Base-by-base conservation (phyloP, 208 protist species). In the Perkinsela sp. region DNA sequence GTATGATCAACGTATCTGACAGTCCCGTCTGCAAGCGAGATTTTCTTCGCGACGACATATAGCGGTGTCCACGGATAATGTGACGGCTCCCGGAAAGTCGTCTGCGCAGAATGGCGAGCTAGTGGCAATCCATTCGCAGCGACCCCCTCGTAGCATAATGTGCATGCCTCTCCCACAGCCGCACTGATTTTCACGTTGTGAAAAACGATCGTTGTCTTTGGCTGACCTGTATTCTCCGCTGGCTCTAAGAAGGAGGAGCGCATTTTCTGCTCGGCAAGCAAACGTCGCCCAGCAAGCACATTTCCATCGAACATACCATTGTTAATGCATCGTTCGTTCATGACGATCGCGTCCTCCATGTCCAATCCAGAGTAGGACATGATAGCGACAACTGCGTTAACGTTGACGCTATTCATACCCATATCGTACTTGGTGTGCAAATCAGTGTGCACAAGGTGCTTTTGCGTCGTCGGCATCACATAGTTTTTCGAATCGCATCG, bases 261-360 rank as follows among this genome's bases (percentile, higher is more conserved):
- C 66, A 31, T 67, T 30, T 67, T 28, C 66, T 2, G 16, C 66
- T 28, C 29, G 13, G 29, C 28, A 2, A 30, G 16, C 29, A 89
- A 75, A 48, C 88, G 75, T 70, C 90, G 89, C 30, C 80, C 84
- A 2, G 91, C 77, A 32, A 96, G 98, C 31, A 99, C 88, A 32
- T 78, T 89, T 13, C 85, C 97, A 73, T 95, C 92, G 66, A 89
- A 81, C 79, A 99, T 96, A 30, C 97, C 97, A 65, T 96, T 80
- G 74, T 99, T 94, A 31, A 86, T 85, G 0, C 95, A 82, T 0
- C 84, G 86, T 77, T 97, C 97, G 80, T 99, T 99, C 69, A 99
- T 77, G 66, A 99, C 96, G 69, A 98, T 94, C 28, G 97, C 96
- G 77, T 99, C 97, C 77, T 99, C 97, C 95, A 99, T 97, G 82